Evolutionary conservation across 805 yeast genomes (phyloP), one percentile per base, ranked within the genome.

Genomic region (Kodamaea nitidulidarum): DNA sequence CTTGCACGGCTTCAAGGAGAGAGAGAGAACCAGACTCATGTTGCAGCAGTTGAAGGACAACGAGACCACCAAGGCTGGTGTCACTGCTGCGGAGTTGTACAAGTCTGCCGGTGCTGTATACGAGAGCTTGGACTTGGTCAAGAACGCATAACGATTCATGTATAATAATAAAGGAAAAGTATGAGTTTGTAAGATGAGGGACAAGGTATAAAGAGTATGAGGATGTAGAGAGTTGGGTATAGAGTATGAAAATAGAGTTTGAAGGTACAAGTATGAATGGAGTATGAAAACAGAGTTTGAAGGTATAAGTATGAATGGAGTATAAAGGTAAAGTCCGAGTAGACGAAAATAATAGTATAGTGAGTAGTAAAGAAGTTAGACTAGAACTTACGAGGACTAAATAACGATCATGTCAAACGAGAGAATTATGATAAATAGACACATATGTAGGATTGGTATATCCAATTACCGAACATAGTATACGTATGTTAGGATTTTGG

Each of bases 1-100:
- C 51, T 63, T 69, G 53, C 74, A 69, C 50, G 74, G 74, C 18
- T 58, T 48, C 48, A 69, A 69, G 48, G 74, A 69, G 50, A 64
- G 73, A 49, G 73, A 68, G 57, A 66, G 58, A 51, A 61, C 63
- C 36, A 58, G 73, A 53, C 50, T 67, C 42, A 64, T 69, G 72
- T 55, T 65, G 52, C 70, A 68, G 48, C 73, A 69, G 50, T 63
- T 69, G 54, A 65, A 66, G 50, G 70, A 69, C 17, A 69, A 69
- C 47, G 72, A 67, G 49, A 51, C 49, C n/a, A 52, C 58, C 18
- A 60, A 66, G 47, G 55, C 54, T 15, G 73, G 73, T 15, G 64
- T 68, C 33, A 61, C 63, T 44, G 68, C 72, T 21, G 44, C 65
- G n/a, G 71, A 69, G 18, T 64, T 69, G 51, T 69, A 62, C 55